Percentiles rank a stretch among this genome's conserved stretches.
Conservation (phyloP, 2,329 filamentous ascomycete genomes). For the Dothideomycetes sp. region DNA sequence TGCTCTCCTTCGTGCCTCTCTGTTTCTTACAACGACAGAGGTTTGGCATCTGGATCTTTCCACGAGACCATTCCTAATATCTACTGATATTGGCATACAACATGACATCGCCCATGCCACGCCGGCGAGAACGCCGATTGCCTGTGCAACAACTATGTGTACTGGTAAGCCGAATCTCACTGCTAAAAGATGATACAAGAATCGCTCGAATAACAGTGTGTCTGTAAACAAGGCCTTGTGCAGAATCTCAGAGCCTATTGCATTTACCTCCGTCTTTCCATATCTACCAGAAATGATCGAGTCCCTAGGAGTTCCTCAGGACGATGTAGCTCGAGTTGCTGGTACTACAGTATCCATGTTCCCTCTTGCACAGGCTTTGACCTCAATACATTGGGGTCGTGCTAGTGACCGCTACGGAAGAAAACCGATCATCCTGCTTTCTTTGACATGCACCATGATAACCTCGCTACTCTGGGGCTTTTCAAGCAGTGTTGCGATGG, state of each 20-base stretch:
- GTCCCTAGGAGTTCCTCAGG: constrained; percentile 61
- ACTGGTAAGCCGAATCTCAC: constrained; percentile 55
- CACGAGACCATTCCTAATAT: no score
- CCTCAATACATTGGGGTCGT: constrained; percentile 80
- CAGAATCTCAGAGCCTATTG: constrained; percentile 83
- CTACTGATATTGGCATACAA: no score
- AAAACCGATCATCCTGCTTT: constrained; percentile 70
- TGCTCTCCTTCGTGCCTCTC: no score
- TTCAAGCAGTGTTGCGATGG: constrained; percentile 69
- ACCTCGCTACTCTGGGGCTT: constrained; percentile 78
- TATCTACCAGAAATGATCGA: constrained; percentile 88
- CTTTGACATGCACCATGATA: constrained; percentile 68
- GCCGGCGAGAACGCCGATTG: constrained; percentile 45
- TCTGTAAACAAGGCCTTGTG: constrained; percentile 60
- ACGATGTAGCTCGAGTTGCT: constrained; percentile 71
- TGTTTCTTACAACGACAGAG: no score
- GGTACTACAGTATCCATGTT: constrained; percentile 81
- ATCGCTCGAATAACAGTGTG: constrained; percentile 24
- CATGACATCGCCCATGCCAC: no score
- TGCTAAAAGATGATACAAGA: constrained; percentile 23
- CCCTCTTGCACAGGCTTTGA: constrained; percentile 70
- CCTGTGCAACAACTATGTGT: constrained; percentile 70
- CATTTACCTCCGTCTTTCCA: constrained; percentile 84
- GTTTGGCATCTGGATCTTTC: no score
- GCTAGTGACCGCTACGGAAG: constrained; percentile 71